A percentile compares a stretch with the other conserved stretches of the same genome.
phyloP scores from a whole-genome alignment of 2,329 filamentous ascomycete genomes.

The Thielaviopsis populi region DNA sequence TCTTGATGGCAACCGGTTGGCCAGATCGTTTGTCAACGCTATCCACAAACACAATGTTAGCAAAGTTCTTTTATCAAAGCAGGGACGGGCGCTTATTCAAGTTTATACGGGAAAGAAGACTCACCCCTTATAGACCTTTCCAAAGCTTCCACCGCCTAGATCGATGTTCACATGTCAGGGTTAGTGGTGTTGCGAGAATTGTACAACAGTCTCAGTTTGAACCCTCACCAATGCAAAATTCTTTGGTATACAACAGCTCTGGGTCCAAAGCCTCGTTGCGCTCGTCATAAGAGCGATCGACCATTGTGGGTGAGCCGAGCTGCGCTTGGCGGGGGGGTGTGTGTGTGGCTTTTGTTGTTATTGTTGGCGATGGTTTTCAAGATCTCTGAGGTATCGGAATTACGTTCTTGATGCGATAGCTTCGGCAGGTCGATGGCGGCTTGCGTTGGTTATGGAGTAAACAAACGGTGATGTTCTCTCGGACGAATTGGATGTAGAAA shows the following conservation, averaged over 20 bases:
- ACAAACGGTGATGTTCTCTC: not conserved
- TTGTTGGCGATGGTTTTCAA: not conserved
- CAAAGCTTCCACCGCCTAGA: conserved; percentile 86
- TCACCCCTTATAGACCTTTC: conserved; percentile 96
- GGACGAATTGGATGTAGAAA: too few relatives aligned
- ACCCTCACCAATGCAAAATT: conserved; percentile 64
- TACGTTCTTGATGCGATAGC: not conserved
- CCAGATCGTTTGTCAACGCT: conserved; percentile 88
- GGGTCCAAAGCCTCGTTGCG: conserved; percentile 55
- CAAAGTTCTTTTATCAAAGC: not conserved
- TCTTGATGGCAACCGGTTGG: conserved; percentile 90
- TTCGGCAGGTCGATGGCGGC: not conserved
- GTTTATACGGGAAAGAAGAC: conserved; percentile 17
- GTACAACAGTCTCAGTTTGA: conserved; percentile 16
- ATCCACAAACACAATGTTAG: not conserved
- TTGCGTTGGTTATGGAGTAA: not conserved
- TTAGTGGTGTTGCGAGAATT: conserved; percentile 19
- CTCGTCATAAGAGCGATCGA: conserved; percentile 32
- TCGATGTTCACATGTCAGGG: conserved; percentile 18
- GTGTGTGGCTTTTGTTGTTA: not conserved
- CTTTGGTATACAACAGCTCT: conserved; percentile 83
- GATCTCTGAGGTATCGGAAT: not conserved
- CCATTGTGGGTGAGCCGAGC: conserved; percentile 27
- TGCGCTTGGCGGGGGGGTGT: not conserved
- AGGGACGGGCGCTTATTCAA: not conserved